Base-by-base conservation (phyloP, 352 stramenopile species). In the Phytophthora foliorum region DNA sequence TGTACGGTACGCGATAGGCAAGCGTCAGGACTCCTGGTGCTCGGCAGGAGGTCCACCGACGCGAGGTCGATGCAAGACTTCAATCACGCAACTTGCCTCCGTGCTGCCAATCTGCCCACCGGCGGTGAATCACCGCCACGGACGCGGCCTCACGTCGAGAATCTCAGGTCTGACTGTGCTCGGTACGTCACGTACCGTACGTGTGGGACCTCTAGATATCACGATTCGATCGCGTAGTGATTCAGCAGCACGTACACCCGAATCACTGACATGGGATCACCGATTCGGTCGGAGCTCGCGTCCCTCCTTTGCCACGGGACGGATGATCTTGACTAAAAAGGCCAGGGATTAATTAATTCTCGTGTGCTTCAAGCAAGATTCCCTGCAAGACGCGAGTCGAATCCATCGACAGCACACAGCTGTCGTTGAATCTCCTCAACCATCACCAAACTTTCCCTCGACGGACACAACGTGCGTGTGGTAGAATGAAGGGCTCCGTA, bases 321-420 rank as follows among this genome's bases (percentile, higher is more conserved):
- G 27, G 50, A 19, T 31, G 19, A 57, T 57, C 31, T n/a, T 27
- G 48, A 55, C 17, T 55, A 41, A 55, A 55, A 55, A 13, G 31
- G 50, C 29, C 17, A 32, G 42, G 42, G 17, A 57, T 57, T 57
- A 45, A 57, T 57, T 57, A 57, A 57, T 57, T 34, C 32, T 57
- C 50, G 14, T 22, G n/a, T 11, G 21, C 42, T 29, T 50, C 42
- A 50, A 50, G 19, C 50, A 57, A 57, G 50, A 57, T 57, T 45
- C 50, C 14, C 31, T 29, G 50, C 29, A 57, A 21, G 29, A 31
- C 32, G 22, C 32, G 6, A 31, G 19, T 17, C 19, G 32, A 45
- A 42, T 57, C 49, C 22, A 27, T 44, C 38, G 2, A 44, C 17
- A 22, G 38, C 14, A 6, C 38, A 44, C 38, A 44, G 14, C 38